These are phyloP conservation scores for Dovyalis caffra DNA, from an alignment of 345 rosid species.

Conservation along the genomic window DNA sequence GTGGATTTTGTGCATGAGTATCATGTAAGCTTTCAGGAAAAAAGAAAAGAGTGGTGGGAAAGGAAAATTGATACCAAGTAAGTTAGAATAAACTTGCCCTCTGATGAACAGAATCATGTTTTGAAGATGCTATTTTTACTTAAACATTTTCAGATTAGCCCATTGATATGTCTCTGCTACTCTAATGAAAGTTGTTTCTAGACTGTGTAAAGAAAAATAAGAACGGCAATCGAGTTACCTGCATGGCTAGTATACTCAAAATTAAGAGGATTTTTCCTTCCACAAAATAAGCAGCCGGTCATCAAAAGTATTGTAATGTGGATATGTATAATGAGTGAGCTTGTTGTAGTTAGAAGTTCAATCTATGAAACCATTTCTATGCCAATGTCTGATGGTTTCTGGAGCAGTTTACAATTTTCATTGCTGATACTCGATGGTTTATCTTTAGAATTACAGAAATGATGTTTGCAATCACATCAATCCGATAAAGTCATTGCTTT, in stretches of 20 bases:
- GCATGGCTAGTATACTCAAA: too few relatives aligned
- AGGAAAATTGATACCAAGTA: not conserved
- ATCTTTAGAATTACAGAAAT: not conserved
- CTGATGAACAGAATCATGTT: not conserved
- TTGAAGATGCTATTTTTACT: not conserved
- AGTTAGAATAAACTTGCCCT: not conserved
- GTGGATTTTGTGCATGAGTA: constrained; percentile 1
- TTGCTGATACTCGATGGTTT: not conserved
- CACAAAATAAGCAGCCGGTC: not conserved
- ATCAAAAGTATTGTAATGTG: not conserved
- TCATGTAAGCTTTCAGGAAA: not conserved
- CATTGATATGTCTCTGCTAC: not conserved
- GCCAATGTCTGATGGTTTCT: not conserved
- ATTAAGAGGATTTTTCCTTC: not conserved
- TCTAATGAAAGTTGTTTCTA: not conserved
- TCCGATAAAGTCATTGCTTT: not conserved
- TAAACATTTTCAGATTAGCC: not conserved
- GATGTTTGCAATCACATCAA: not conserved
- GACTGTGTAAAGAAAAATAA: not conserved
- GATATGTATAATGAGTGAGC: not conserved
- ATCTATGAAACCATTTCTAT: not conserved
- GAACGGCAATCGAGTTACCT: not conserved
- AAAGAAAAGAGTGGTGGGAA: not conserved
- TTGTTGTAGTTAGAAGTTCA: not conserved
- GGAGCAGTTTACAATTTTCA: too few relatives aligned